A percentile compares a stretch with the other conserved stretches of the same genome.
Evolutionary conservation across 768 basidiomycete species (phyloP).

Genomic region (Panaeolus papilionaceus): DNA sequence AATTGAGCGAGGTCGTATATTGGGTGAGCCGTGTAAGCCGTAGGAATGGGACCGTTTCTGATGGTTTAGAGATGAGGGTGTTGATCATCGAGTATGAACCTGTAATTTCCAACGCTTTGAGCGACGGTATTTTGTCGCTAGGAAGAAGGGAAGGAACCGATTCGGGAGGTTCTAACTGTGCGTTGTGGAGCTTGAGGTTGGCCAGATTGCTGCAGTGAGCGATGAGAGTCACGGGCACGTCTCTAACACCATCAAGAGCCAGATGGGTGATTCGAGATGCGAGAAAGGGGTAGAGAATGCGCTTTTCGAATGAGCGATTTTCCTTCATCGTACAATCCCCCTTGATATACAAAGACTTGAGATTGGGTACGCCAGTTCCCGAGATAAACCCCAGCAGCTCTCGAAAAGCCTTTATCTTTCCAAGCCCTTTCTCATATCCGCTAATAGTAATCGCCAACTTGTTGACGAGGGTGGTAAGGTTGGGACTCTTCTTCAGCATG

Average conservation of each 20-base stretch:
- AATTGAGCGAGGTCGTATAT: not conserved
- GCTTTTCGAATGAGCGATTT: slow-evolving; percentile 6
- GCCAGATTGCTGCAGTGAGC: not conserved
- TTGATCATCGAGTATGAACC: not conserved
- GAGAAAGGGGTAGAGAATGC: slow-evolving; percentile 3
- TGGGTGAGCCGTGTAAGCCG: not conserved
- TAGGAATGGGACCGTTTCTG: not conserved
- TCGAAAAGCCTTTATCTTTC: slow-evolving; percentile 8
- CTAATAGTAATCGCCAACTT: slow-evolving; percentile 3
- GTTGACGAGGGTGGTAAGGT: slow-evolving; percentile 1
- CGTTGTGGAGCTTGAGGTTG: not conserved
- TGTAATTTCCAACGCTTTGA: not conserved
- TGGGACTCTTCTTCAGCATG: not conserved
- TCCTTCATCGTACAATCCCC: slow-evolving; percentile 13
- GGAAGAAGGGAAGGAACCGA: not conserved
- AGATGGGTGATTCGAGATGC: slow-evolving; percentile 8
- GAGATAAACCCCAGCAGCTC: slow-evolving; percentile 1
- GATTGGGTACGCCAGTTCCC: not conserved
- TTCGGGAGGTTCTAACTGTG: not conserved
- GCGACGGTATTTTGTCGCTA: not conserved
- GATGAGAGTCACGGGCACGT: not conserved
- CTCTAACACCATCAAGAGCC: not conserved
- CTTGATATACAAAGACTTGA: not conserved
- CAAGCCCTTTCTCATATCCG: slow-evolving; percentile 2
- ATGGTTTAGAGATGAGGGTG: not conserved